These are phyloP conservation scores for Taphrina flavorubra DNA, from an alignment of 1,139 yeast species.

Conservation along the genomic window DNA sequence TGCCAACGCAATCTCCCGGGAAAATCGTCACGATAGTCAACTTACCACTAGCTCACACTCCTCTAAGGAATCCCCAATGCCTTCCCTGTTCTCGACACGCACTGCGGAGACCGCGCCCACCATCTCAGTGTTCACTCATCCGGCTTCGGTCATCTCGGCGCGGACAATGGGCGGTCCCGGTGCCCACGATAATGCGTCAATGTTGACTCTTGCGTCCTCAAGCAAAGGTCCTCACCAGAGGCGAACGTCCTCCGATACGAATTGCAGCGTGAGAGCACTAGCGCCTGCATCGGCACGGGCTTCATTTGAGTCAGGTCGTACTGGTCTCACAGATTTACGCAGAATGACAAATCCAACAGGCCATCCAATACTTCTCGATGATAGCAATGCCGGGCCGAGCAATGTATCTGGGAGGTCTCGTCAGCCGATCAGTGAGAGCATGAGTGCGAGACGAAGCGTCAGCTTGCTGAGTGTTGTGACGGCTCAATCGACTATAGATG, in stretches of 20 bases:
- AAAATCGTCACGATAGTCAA: neutral
- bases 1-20: neutral
- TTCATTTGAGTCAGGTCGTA: constrained; percentile 29
- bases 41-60: constrained; percentile 12
- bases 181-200: constrained; percentile 35
- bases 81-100: constrained; percentile 24
- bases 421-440: neutral
- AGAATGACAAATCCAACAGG: neutral
- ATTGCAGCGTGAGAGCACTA: constrained; percentile 34
- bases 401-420: neutral
- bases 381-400: neutral
- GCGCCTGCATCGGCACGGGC: constrained; percentile 37
- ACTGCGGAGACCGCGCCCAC: constrained; percentile 36
- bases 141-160: constrained; percentile 26
- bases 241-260: constrained; percentile 25
- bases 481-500: neutral
- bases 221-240: constrained; percentile 30
- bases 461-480: constrained; percentile 3
- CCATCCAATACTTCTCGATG: constrained; percentile 6
- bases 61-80: constrained; percentile 32
- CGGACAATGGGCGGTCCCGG: constrained; percentile 24
- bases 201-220: constrained; percentile 34
- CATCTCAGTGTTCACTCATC: neutral
- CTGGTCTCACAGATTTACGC: constrained; percentile 17
- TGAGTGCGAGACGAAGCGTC: constrained; percentile 7